Evolutionary conservation across 73 alveolate species (phyloP).

Genomic region (Loxodes magnus): DNA sequence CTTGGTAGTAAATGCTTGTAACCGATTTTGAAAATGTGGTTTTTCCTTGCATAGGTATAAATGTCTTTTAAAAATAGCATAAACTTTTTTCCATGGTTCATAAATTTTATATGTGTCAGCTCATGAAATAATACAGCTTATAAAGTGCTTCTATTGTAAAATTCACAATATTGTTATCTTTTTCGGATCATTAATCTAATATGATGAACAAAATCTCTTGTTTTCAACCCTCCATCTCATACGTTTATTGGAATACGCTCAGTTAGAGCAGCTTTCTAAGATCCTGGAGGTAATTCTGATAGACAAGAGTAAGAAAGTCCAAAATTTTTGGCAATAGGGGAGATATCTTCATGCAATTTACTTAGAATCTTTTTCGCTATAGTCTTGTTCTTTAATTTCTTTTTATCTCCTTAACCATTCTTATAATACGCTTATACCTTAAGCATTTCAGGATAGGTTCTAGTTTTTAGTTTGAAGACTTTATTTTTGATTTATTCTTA

Average conservation of each 20-base stretch:
- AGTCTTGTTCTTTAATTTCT: too few species aligned
- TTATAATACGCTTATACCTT: too few species aligned
- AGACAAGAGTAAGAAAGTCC: neutral
- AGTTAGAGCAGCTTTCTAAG: neutral
- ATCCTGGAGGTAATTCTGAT: neutral
- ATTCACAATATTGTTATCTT: neutral
- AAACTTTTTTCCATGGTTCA: neutral
- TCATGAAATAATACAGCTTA: neutral
- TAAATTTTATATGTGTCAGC: neutral
- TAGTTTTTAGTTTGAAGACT: too few species aligned
- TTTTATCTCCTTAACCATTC: too few species aligned
- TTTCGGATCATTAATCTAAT: neutral
- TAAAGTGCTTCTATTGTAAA: neutral
- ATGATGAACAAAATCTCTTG: neutral
- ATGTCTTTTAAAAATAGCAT: neutral
- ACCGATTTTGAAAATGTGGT: neutral
- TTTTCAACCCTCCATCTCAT: too few species aligned
- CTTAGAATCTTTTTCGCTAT: too few species aligned
- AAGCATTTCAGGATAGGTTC: too few species aligned
- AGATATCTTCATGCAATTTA: neutral
- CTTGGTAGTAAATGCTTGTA: neutral
- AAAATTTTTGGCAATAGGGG: neutral
- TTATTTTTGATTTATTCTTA: too few species aligned
- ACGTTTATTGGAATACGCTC: neutral
- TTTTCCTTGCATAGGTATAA: neutral